Evolutionary conservation across 768 basidiomycete species (phyloP).

Genomic region (Erythrobasidium yunnanense): DNA sequence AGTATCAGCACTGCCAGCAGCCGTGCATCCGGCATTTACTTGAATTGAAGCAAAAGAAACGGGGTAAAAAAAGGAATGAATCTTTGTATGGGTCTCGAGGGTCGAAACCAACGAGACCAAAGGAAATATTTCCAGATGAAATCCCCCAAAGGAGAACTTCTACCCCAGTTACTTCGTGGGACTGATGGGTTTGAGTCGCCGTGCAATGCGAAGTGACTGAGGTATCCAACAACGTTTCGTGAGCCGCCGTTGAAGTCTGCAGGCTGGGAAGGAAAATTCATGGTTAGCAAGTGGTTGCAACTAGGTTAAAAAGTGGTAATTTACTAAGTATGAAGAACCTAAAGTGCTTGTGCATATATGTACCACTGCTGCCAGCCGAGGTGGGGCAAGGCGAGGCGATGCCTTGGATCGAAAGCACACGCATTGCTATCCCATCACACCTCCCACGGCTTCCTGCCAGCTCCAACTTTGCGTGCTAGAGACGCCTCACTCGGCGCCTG

Average conservation of each 20-base stretch:
- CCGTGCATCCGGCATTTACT: no score
- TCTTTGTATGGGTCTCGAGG: neutral
- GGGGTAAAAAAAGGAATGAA: no score
- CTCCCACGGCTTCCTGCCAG: conserved; percentile 36
- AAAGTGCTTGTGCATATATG: no score
- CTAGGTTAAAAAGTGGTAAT: no score
- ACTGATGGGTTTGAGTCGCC: neutral
- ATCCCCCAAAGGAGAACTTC: neutral
- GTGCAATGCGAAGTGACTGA: neutral
- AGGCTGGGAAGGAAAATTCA: no score
- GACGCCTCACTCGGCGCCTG: conserved; percentile 22
- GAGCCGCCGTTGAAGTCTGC: neutral
- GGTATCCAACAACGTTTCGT: neutral
- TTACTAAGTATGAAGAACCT: no score
- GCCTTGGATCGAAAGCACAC: no score
- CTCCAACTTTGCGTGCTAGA: neutral
- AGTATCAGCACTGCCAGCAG: neutral
- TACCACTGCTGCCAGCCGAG: no score
- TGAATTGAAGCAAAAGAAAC: no score
- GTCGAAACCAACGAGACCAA: neutral
- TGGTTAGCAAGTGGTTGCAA: no score
- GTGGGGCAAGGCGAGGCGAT: no score
- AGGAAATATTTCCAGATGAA: neutral
- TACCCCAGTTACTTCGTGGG: neutral
- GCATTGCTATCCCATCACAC: no score